These are phyloP conservation scores for Vigna nakashimae DNA, from an alignment of 306 rosid species.

Conservation along the genomic window DNA sequence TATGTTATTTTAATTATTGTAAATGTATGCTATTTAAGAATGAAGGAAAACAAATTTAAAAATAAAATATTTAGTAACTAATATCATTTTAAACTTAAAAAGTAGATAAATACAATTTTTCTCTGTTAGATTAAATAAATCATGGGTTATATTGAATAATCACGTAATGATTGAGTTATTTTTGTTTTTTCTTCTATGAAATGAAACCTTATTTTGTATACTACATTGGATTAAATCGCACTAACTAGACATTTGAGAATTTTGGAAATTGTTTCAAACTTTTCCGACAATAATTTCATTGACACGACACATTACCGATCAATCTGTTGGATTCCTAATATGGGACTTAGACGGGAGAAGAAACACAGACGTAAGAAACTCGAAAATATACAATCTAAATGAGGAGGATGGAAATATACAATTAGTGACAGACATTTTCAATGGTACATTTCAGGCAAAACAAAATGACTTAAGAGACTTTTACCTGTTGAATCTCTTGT, in stretches of 20 bases:
- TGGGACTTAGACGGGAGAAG: neutral
- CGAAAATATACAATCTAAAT: neutral
- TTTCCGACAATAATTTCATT: neutral
- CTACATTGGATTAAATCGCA: neutral
- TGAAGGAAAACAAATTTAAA: neutral
- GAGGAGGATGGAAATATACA: neutral
- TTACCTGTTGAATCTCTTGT: no score
- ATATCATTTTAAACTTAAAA: neutral
- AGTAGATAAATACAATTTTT: no score
- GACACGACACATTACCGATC: neutral
- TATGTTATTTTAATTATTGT: neutral
- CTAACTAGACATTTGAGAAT: neutral
- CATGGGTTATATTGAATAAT: no score
- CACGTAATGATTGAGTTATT: no score
- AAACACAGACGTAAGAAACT: neutral
- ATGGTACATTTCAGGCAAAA: no score
- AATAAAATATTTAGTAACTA: neutral
- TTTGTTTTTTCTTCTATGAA: no score
- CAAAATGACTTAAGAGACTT: neutral
- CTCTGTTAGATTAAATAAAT: no score
- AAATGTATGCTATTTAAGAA: neutral
- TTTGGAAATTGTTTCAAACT: neutral
- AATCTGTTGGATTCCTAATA: neutral
- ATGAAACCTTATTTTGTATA: neutral
- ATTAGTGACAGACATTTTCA: no score